Percentiles rank a stretch among this genome's conserved stretches.
phyloP scores from a whole-genome alignment of 805 yeast genomes.

The Candida maltosa region DNA sequence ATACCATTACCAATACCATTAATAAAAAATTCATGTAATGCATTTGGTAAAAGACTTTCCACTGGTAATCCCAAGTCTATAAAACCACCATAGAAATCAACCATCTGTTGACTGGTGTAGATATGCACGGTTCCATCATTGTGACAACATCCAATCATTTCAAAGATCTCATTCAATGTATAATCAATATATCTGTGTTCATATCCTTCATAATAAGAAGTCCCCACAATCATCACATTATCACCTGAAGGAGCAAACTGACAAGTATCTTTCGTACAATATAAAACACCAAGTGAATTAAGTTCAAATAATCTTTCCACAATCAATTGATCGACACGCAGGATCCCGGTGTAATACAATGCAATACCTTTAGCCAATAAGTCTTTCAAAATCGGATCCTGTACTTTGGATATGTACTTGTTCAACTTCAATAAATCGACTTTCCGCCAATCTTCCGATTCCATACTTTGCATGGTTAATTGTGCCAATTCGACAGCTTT shows the following conservation, averaged over 20 bases:
- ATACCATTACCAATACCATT: conserved; percentile 69
- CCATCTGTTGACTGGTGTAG: conserved; percentile 52
- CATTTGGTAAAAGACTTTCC: conserved; percentile 66
- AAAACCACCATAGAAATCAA: conserved; percentile 68
- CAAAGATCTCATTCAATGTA: conserved; percentile 58
- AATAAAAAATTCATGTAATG: conserved; percentile 64
- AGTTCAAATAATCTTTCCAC: conserved; percentile 50
- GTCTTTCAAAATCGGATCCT: conserved; percentile 45
- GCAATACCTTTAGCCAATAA: conserved; percentile 63
- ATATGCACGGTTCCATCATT: conserved; percentile 43
- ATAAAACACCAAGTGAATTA: conserved; percentile 52
- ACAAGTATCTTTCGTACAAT: conserved; percentile 61
- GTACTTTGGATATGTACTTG: conserved; percentile 40
- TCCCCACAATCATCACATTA: conserved; percentile 63
- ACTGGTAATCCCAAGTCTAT: conserved; percentile 74
- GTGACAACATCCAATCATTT: conserved; percentile 57
- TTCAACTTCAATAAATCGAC: conserved; percentile 17
- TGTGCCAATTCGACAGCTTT: conserved; percentile 52
- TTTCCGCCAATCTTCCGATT: conserved; percentile 21
- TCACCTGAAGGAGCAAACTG: conserved; percentile 48
- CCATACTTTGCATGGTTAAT: conserved; percentile 32
- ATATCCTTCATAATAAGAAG: conserved; percentile 66
- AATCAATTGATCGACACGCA: conserved; percentile 45
- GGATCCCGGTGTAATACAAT: conserved; percentile 56
- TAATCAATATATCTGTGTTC: conserved; percentile 73